phyloP scores from a whole-genome alignment of 1,284 basidiomycete genomes.

The Puccinia novopanici region DNA sequence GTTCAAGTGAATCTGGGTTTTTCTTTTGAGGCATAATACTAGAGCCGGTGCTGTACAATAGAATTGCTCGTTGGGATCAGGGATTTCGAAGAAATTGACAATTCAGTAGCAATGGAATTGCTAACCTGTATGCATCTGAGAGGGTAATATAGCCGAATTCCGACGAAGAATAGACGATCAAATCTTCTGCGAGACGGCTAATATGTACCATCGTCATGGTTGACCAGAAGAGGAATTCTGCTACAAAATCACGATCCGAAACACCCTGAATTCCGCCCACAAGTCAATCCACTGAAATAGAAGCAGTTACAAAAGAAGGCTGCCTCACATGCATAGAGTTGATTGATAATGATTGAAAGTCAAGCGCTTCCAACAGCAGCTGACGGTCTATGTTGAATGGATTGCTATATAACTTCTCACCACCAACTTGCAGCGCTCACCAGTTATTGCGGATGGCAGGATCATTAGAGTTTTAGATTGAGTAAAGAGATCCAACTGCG shows the following conservation, averaged over 20 bases:
- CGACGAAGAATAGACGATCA: constrained; percentile 93
- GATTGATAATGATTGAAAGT: constrained; percentile 79
- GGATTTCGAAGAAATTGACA: background rate
- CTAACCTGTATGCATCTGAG: constrained; percentile 90
- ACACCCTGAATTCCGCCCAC: constrained; percentile 66
- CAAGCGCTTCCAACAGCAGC: constrained; percentile 80
- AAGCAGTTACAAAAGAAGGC: background rate
- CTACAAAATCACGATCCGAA: constrained; percentile 93
- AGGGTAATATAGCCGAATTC: constrained; percentile 94
- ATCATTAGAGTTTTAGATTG: constrained; percentile 78
- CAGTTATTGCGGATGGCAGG: constrained; percentile 88
- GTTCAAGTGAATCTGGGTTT: constrained; percentile 93
- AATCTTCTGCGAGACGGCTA: constrained; percentile 90
- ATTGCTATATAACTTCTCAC: too few species aligned
- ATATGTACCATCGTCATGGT: constrained; percentile 89
- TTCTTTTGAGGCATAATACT: constrained; percentile 99
- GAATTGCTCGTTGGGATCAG: background rate
- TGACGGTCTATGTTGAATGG: constrained; percentile 86
- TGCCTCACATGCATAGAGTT: constrained; percentile 75
- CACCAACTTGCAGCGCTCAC: too few species aligned
- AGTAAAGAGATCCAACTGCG: too few species aligned
- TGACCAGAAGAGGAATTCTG: constrained; percentile 95
- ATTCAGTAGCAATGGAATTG: constrained; percentile 3
- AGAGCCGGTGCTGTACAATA: constrained; percentile 76
- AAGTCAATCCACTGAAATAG: background rate